Conservation (phyloP, 495 filamentous ascomycete species). For the Parmelia sp. region DNA sequence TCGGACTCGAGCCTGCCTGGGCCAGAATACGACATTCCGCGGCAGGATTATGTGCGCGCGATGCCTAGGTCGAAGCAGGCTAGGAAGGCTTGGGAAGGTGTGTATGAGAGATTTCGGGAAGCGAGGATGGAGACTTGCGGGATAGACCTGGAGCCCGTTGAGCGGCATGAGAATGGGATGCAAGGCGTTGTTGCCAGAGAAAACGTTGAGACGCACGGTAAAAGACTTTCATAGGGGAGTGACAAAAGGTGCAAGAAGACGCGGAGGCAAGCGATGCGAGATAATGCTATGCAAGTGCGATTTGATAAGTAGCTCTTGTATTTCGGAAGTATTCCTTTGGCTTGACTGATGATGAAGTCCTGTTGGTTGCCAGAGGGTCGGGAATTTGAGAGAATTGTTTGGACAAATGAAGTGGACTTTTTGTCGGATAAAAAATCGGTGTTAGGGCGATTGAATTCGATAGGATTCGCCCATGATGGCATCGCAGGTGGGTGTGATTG, state of each 20-base stretch:
- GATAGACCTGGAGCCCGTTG: constrained; percentile 30
- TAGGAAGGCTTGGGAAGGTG: constrained; percentile 38
- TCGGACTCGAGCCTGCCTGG: constrained; percentile 39
- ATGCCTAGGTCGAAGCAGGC: constrained; percentile 38
- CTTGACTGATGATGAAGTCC: neutral
- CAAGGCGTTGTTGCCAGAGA: neutral
- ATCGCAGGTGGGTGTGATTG: neutral
- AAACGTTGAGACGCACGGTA: constrained; percentile 1
- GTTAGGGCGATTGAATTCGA: neutral
- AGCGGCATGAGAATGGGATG: neutral
- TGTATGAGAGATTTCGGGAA: constrained; percentile 31
- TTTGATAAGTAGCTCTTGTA: too few relatives aligned
- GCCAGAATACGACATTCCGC: constrained; percentile 41
- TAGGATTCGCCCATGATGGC: neutral
- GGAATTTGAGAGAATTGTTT: neutral
- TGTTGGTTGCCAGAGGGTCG: neutral
- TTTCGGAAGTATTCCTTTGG: neutral
- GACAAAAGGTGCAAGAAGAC: neutral
- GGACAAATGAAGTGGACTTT: neutral
- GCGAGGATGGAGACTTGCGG: constrained; percentile 35
- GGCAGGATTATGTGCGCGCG: constrained; percentile 29
- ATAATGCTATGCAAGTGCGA: neutral
- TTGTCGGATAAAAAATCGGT: neutral
- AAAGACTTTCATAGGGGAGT: neutral
- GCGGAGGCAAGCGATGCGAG: neutral